Evolutionary conservation across 1,284 basidiomycete species (phyloP).

Genomic region (Ceratobasidium sp.): DNA sequence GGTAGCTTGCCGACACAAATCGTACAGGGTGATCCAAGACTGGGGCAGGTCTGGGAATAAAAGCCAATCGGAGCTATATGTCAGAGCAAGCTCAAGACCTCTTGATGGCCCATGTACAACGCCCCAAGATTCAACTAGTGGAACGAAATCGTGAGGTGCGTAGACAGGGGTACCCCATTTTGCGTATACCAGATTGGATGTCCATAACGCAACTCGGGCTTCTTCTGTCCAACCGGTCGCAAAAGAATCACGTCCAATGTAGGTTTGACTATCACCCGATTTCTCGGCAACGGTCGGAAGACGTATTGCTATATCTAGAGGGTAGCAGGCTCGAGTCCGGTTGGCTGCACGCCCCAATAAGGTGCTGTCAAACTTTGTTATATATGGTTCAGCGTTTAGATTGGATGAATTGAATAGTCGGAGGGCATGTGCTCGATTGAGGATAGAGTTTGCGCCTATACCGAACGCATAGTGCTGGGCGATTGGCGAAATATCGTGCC

Average conservation of each 20-base stretch:
- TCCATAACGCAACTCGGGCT: constrained; percentile 1
- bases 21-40: constrained; percentile 23
- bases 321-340: constrained; percentile 30
- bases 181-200: not conserved
- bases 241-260: not conserved
- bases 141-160: not conserved
- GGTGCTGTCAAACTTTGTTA: not conserved
- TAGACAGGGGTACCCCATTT: constrained; percentile 8
- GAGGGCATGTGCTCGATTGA: constrained; percentile 8
- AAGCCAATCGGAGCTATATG: constrained; percentile 8
- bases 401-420: constrained; percentile 26
- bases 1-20: not conserved
- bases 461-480: constrained; percentile 58
- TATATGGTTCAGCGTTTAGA: not conserved
- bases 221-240: not conserved
- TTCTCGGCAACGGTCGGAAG: not conserved
- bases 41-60: not conserved
- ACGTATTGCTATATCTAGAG: not conserved
- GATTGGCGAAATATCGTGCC: constrained; percentile 54
- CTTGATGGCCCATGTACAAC: not conserved
- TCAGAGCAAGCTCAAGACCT: not conserved
- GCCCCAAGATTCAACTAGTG: constrained; percentile 10
- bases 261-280: not conserved
- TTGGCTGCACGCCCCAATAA: constrained; percentile 18
- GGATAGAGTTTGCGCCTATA: not conserved